phyloP scores from a whole-genome alignment of 2,329 filamentous ascomycete species.

The Aspergillus uvarum region DNA sequence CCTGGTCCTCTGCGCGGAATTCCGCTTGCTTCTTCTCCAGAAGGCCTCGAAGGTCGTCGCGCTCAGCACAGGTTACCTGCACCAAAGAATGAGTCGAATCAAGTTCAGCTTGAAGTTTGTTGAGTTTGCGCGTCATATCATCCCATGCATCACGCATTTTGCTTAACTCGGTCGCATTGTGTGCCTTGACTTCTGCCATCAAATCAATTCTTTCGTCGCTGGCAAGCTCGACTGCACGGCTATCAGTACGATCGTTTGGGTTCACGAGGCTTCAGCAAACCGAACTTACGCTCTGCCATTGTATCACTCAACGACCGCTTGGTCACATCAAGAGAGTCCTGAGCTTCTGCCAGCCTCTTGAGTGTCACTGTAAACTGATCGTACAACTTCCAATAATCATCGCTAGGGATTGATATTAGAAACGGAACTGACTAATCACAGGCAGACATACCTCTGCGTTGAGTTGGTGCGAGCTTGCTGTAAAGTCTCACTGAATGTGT shows the following conservation, averaged over 20 bases:
- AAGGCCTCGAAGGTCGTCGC: constrained; percentile 41
- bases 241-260: constrained; percentile 21
- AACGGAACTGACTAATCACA: neutral
- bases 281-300: constrained; percentile 36
- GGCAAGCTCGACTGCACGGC: constrained; percentile 33
- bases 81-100: constrained; percentile 40
- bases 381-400: constrained; percentile 44
- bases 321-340: constrained; percentile 36
- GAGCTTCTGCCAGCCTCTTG: constrained; percentile 40
- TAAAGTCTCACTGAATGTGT: constrained; percentile 31
- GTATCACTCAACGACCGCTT: constrained; percentile 40
- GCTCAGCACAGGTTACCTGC: constrained; percentile 40
- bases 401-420: constrained; percentile 28
- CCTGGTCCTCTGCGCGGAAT: constrained; percentile 43
- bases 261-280: neutral
- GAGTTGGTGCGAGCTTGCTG: constrained; percentile 37
- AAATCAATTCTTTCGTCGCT: constrained; percentile 41
- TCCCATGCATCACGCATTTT: constrained; percentile 38
- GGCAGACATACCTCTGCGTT: constrained; percentile 34
- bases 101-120: constrained; percentile 41
- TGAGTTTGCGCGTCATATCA: constrained; percentile 33
- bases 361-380: constrained; percentile 39
- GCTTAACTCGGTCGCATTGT: constrained; percentile 34
- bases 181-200: constrained; percentile 38
- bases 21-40: constrained; percentile 41